Evolutionary conservation across 495 filamentous ascomycete genomes (phyloP).

Genomic region (Cladorrhinum samala): DNA sequence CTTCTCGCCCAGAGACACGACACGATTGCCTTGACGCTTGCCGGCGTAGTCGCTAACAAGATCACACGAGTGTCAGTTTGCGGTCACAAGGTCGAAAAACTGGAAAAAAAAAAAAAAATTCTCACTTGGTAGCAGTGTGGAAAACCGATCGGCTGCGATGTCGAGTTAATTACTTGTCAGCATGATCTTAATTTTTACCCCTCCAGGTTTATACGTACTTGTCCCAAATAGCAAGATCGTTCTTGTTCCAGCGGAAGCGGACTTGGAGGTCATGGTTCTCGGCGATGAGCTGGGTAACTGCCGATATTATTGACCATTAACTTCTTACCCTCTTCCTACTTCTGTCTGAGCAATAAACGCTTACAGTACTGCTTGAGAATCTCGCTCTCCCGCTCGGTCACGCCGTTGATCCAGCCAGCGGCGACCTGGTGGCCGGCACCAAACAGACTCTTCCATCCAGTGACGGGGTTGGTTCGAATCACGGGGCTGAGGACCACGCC

Average conservation of each 20-base stretch:
- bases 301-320: too few species aligned
- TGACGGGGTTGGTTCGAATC: slow-evolving; percentile 67
- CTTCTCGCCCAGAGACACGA: slow-evolving; percentile 58
- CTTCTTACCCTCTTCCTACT: too few species aligned
- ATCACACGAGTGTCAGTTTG: background rate
- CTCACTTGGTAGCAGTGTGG: slow-evolving; percentile 53
- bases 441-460: slow-evolving; percentile 66
- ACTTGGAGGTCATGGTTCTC: slow-evolving; percentile 75
- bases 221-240: slow-evolving; percentile 67
- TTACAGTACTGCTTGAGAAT: slow-evolving; percentile 54
- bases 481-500: slow-evolving; percentile 43
- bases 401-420: slow-evolving; percentile 54
- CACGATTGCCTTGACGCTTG: slow-evolving; percentile 53
- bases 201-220: slow-evolving; percentile 26
- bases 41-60: slow-evolving; percentile 43
- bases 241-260: slow-evolving; percentile 55
- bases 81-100: slow-evolving; percentile 19
- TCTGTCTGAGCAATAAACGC: background rate
- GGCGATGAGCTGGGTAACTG: slow-evolving; percentile 51
- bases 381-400: slow-evolving; percentile 55
- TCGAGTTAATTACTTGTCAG: slow-evolving; percentile 4
- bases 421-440: slow-evolving; percentile 50
- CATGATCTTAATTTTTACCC: background rate
- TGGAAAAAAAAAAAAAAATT: background rate
- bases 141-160: slow-evolving; percentile 54